Evolutionary conservation across 257 asterid genomes (phyloP).

Genomic region (Avicennia marina): DNA sequence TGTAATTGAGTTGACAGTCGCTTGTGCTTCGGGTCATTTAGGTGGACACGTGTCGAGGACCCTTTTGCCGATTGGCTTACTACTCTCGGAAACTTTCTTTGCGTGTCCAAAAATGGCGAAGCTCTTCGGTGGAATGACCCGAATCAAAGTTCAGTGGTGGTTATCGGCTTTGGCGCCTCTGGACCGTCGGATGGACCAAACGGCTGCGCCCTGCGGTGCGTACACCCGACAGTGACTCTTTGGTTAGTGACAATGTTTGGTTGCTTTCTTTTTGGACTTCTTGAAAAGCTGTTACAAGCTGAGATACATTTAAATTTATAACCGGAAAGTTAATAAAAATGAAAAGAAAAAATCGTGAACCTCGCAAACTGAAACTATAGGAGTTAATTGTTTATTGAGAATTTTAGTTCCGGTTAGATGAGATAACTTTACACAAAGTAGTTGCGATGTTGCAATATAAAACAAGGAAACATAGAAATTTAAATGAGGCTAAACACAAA

Average conservation of each 20-base stretch:
- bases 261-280: not conserved
- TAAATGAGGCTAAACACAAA: too few relatives aligned
- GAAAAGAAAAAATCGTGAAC: too few relatives aligned
- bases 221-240: not conserved
- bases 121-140: not conserved
- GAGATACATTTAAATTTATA: too few relatives aligned
- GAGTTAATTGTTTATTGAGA: too few relatives aligned
- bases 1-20: constrained; percentile 32
- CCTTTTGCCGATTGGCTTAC: constrained; percentile 23
- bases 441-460: too few relatives aligned
- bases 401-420: too few relatives aligned
- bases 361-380: too few relatives aligned
- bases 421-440: too few relatives aligned
- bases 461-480: too few relatives aligned
- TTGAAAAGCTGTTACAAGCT: not conserved
- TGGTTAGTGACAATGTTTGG: not conserved
- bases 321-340: too few relatives aligned
- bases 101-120: constrained; percentile 14
- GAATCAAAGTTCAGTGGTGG: not conserved
- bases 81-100: constrained; percentile 10
- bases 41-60: constrained; percentile 25
- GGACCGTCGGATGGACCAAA: constrained; percentile 14
- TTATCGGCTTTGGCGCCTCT: constrained; percentile 5
- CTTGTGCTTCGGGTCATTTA: constrained; percentile 18
- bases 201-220: constrained; percentile 19